Conservation (phyloP, 176 grass and related monocot genomes). For the Aechmea fasciata region DNA sequence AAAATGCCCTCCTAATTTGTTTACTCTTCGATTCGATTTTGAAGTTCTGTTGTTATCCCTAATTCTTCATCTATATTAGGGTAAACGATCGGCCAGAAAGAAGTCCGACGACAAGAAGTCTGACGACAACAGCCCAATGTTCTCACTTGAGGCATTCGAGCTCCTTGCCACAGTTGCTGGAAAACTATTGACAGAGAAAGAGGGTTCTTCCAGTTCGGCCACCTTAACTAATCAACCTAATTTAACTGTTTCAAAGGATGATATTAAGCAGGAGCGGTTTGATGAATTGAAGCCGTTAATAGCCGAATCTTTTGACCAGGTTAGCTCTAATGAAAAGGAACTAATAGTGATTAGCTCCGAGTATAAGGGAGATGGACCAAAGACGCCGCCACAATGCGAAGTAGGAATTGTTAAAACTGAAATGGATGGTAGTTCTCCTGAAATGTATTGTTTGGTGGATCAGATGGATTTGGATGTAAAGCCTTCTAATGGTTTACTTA, state of each 20-base stretch:
- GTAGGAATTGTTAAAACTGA: constrained; percentile 22
- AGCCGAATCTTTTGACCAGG: constrained; percentile 55
- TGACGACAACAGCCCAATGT: constrained; percentile 14
- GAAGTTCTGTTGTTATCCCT: background rate
- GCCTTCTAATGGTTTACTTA: constrained; percentile 55
- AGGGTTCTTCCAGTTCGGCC: constrained; percentile 23
- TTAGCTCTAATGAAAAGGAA: constrained; percentile 61
- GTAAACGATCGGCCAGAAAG: constrained; percentile 80
- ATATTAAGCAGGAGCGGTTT: constrained; percentile 48
- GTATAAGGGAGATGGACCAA: constrained; percentile 37
- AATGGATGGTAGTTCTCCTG: constrained; percentile 10
- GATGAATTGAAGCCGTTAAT: constrained; percentile 47
- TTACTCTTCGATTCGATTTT: background rate
- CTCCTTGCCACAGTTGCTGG: constrained; percentile 82
- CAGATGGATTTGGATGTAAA: constrained; percentile 54
- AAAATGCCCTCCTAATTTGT: constrained; percentile 1
- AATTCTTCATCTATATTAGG: constrained; percentile 39
- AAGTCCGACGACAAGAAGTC: constrained; percentile 60
- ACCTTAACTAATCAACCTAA: background rate
- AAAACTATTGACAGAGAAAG: constrained; percentile 69
- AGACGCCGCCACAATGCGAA: constrained; percentile 8
- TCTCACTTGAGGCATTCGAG: constrained; percentile 66
- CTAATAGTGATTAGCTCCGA: constrained; percentile 22
- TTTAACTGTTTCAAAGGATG: constrained; percentile 21
- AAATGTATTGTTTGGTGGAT: constrained; percentile 47